Evolutionary conservation across 129 eudicot genomes (phyloP).

Genomic region (Scalesia atractyloides): DNA sequence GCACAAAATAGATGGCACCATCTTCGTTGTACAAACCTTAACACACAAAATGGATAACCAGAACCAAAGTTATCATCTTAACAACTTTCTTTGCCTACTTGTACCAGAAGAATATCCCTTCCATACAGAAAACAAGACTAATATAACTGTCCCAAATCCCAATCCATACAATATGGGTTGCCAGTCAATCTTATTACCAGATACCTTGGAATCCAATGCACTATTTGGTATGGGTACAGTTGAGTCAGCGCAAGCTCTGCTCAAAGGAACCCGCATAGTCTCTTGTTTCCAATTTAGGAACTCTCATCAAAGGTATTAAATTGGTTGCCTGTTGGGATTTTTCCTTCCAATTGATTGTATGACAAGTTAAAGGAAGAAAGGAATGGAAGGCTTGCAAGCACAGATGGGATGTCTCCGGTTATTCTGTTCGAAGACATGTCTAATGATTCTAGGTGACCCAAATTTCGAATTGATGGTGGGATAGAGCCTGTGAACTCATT

Average conservation of each 20-base stretch:
- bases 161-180: conserved; percentile 46
- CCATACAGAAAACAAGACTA: conserved; percentile 36
- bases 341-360: conserved; percentile 46
- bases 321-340: conserved; percentile 47
- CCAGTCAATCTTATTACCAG: conserved; percentile 42
- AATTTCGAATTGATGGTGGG: conserved; percentile 51
- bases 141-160: conserved; percentile 47
- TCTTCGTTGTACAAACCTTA: conserved; percentile 33
- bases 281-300: conserved; percentile 51
- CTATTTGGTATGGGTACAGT: conserved; percentile 1
- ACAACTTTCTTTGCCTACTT: conserved; percentile 26
- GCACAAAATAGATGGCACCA: neutral
- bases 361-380: conserved; percentile 53
- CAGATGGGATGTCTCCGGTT: conserved; percentile 46
- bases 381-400: conserved; percentile 39
- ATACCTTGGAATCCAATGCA: neutral
- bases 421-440: conserved; percentile 59
- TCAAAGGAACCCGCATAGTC: conserved; percentile 50
- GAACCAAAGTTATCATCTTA: conserved; percentile 19
- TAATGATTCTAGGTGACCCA: conserved; percentile 48
- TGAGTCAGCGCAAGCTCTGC: conserved; percentile 16
- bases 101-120: conserved; percentile 10
- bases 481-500: conserved; percentile 42
- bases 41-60: neutral
- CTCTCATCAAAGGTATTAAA: conserved; percentile 37